phyloP scores from a whole-genome alignment of 768 basidiomycete genomes.

The Macrolepiota dolichaula region DNA sequence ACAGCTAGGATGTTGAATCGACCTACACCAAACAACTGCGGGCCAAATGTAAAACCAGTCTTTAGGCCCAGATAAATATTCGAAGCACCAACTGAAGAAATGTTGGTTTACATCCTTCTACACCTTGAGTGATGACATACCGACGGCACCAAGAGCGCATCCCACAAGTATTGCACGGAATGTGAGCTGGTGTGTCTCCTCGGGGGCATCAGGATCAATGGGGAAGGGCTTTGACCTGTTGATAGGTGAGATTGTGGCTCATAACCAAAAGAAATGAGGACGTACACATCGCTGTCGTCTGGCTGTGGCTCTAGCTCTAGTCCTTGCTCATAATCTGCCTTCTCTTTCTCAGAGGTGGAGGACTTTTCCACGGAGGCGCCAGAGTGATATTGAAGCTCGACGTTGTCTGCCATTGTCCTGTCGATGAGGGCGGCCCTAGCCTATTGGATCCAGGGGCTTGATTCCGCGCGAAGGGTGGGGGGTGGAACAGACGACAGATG shows the following conservation, averaged over 20 bases:
- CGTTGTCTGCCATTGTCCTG: background rate
- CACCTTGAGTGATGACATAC: background rate
- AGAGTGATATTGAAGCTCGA: slow-evolving; percentile 9
- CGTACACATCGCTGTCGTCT: slow-evolving; percentile 38
- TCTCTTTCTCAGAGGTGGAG: slow-evolving; percentile 24
- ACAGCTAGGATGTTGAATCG: background rate
- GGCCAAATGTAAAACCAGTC: slow-evolving; percentile 66
- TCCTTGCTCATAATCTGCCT: slow-evolving; percentile 19
- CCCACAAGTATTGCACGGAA: slow-evolving; percentile 50
- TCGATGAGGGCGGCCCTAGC: background rate
- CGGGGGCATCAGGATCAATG: slow-evolving; percentile 40
- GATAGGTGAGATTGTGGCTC: background rate
- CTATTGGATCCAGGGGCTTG: background rate
- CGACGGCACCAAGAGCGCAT: slow-evolving; percentile 45
- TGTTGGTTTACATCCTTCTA: background rate
- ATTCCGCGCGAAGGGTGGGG: background rate
- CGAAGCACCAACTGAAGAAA: slow-evolving; percentile 44
- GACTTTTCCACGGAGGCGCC: slow-evolving; percentile 14
- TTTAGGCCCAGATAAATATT: slow-evolving; percentile 69
- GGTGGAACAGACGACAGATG: slow-evolving; percentile 2
- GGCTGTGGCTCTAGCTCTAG: slow-evolving; percentile 20
- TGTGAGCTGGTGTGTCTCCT: slow-evolving; percentile 51
- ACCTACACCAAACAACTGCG: slow-evolving; percentile 55
- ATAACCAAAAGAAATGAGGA: slow-evolving; percentile 3
- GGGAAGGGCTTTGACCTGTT: slow-evolving; percentile 49